A percentile compares a stretch with the other conserved stretches of the same genome.
Evolutionary conservation across 169 alveolate genomes (phyloP).

Genomic region (Eimeria acervulina): DNA sequence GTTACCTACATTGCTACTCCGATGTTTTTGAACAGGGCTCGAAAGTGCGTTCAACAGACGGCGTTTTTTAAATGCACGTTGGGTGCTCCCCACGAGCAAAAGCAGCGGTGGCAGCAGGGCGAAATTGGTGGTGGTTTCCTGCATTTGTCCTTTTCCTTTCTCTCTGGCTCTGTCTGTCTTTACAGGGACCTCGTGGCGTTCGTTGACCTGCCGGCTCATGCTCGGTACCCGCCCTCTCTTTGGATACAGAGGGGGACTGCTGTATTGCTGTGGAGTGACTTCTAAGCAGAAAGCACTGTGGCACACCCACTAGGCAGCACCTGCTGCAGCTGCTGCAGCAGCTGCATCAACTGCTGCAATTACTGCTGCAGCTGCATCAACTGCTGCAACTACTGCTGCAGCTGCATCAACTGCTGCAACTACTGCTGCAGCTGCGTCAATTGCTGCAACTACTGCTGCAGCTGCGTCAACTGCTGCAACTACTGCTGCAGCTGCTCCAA

Average conservation of each 20-base stretch:
- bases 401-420: no score
- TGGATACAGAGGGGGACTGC: slow-evolving; percentile 84
- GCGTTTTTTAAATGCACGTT: no score
- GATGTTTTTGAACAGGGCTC: slow-evolving; percentile 79
- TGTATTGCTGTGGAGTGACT: slow-evolving; percentile 80
- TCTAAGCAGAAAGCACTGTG: not conserved
- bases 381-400: no score
- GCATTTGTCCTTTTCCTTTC: not conserved
- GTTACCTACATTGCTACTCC: slow-evolving; percentile 60
- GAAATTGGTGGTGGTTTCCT: not conserved
- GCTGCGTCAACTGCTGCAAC: no score
- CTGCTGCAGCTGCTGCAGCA: not conserved
- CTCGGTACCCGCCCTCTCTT: slow-evolving; percentile 45
- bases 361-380: no score
- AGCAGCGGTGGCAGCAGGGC: not conserved
- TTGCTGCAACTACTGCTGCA: no score
- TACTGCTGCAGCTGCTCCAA: no score
- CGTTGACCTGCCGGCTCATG: slow-evolving; percentile 71
- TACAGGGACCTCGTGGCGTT: slow-evolving; percentile 83
- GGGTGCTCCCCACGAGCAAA: not conserved
- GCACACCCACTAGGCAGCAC: not conserved
- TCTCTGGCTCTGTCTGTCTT: not conserved
- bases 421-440: no score
- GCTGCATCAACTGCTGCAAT: no score
- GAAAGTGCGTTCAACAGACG: slow-evolving; percentile 55